Base-by-base conservation (phyloP, 371 early-diverging fungal genomes). In the Chytridiales sp. region DNA sequence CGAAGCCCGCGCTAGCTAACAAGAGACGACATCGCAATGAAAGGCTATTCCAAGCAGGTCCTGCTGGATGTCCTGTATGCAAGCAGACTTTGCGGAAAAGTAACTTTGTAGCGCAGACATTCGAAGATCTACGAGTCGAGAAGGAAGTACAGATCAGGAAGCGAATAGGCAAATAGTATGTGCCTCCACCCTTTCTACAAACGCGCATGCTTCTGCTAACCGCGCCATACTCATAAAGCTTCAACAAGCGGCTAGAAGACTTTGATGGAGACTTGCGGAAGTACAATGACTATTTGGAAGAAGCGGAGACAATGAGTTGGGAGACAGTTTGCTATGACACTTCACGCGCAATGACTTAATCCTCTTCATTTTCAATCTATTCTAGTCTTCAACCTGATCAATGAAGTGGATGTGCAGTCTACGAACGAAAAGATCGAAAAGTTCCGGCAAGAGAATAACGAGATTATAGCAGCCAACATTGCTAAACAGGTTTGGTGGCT, bases 11-110 rank as follows among this genome's bases (percentile, higher is more conserved):
- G 39, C 13, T n/a, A 9, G 19, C 50, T 29, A 49, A 29, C 15
- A 17, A 21, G 35, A 52, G 30, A 17, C 29, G 38, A 17, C 22
- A 31, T 8, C 21, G 26, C 39, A 39, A 39, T n/a, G 13, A 39
- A 39, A 31, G 31, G 3, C 69, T 91, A 32, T 95, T 91, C 70
- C 76, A 84, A 26, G 79, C 82, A 24, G 95, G 95, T 1, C 89
- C 93, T 8, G 95, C 92, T 1, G 92, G 94, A 0, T 97, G 98
- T 66, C 98, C 96, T 0, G 86, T 88, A 9, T 97, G 97, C 79
- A 83, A 82, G 22, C 82, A 80, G 51, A 86, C 87, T 2, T 75
- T 97, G 49, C 74, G 91, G 53, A 92, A 91, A 64, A 84, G 84
- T 57, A 84, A 91, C 48, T 96, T 95, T 73, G 86, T 87, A 56